A percentile compares a stretch with the other conserved stretches of the same genome.
phyloP scores from a whole-genome alignment of 2,329 filamentous ascomycete genomes.

The Beauveria brongniartii region DNA sequence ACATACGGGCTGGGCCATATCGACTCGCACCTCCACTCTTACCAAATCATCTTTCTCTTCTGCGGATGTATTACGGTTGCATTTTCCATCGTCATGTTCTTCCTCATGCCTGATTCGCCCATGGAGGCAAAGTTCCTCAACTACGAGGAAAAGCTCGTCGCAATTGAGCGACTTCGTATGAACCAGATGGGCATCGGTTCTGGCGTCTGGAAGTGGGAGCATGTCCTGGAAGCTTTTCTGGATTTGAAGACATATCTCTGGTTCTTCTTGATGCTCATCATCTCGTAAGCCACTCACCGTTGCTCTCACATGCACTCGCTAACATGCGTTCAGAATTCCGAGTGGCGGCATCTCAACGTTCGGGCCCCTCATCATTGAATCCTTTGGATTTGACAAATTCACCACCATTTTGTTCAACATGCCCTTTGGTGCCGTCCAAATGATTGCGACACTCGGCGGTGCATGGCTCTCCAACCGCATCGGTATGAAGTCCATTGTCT shows the following conservation, averaged over 20 bases:
- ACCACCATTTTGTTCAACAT: slow-evolving; percentile 50
- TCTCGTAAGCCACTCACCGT: slow-evolving; percentile 30
- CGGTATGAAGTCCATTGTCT: slow-evolving; percentile 47
- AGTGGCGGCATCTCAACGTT: slow-evolving; percentile 50
- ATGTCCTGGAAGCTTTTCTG: slow-evolving; percentile 25
- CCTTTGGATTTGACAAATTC: slow-evolving; percentile 47
- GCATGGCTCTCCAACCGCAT: slow-evolving; percentile 46
- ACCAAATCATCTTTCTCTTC: slow-evolving; percentile 32
- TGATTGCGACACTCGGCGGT: slow-evolving; percentile 50
- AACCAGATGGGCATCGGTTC: slow-evolving; percentile 35
- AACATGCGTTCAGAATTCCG: slow-evolving; percentile 26
- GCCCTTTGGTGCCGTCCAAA: slow-evolving; percentile 49
- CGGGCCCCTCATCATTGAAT: slow-evolving; percentile 46
- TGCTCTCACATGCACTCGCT: not conserved
- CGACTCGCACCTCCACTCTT: slow-evolving; percentile 22
- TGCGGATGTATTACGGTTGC: slow-evolving; percentile 35
- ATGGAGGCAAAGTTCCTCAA: slow-evolving; percentile 48
- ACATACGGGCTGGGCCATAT: slow-evolving; percentile 26
- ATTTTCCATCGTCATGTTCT: slow-evolving; percentile 37
- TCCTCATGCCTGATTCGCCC: slow-evolving; percentile 54
- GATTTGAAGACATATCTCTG: slow-evolving; percentile 31
- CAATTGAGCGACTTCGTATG: slow-evolving; percentile 45
- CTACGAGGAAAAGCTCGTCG: slow-evolving; percentile 46
- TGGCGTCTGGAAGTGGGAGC: slow-evolving; percentile 28
- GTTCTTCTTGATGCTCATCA: slow-evolving; percentile 36